Evolutionary conservation across 371 early-diverging fungal genomes (phyloP).

Genomic region (Rhizopus arrhizus): DNA sequence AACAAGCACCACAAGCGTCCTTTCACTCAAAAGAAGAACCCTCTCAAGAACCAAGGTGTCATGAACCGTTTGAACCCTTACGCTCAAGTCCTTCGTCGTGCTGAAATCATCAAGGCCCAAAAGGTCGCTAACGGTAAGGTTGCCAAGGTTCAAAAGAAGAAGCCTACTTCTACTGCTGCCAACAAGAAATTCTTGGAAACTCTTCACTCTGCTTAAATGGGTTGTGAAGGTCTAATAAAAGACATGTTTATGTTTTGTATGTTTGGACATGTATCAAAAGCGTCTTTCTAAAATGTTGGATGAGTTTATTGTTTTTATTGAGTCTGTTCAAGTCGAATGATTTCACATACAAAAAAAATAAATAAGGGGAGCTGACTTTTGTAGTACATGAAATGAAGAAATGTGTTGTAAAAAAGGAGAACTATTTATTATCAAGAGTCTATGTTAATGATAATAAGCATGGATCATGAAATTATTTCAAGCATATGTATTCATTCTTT

Average conservation of each 20-base stretch:
- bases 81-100: slow-evolving; percentile 85
- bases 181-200: slow-evolving; percentile 67
- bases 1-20: slow-evolving; percentile 83
- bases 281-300: too few relatives aligned
- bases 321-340: too few relatives aligned
- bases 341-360: too few relatives aligned
- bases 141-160: slow-evolving; percentile 59
- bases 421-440: too few relatives aligned
- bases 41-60: slow-evolving; percentile 90
- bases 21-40: slow-evolving; percentile 97
- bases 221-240: neutral
- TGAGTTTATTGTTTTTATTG: too few relatives aligned
- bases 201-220: slow-evolving; percentile 63
- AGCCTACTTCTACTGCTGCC: slow-evolving; percentile 44
- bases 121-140: slow-evolving; percentile 68
- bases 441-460: too few relatives aligned
- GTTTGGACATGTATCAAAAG: too few relatives aligned
- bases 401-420: too few relatives aligned
- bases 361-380: too few relatives aligned
- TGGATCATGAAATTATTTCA: too few relatives aligned
- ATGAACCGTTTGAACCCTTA: slow-evolving; percentile 97
- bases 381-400: too few relatives aligned
- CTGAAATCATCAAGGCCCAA: slow-evolving; percentile 71
- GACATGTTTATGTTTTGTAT: neutral
- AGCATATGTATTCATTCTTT: too few relatives aligned